Evolutionary conservation across 2,329 filamentous ascomycete species (phyloP), one percentile per base, ranked within the genome.

Genomic region (Trichoderma oligosporum): DNA sequence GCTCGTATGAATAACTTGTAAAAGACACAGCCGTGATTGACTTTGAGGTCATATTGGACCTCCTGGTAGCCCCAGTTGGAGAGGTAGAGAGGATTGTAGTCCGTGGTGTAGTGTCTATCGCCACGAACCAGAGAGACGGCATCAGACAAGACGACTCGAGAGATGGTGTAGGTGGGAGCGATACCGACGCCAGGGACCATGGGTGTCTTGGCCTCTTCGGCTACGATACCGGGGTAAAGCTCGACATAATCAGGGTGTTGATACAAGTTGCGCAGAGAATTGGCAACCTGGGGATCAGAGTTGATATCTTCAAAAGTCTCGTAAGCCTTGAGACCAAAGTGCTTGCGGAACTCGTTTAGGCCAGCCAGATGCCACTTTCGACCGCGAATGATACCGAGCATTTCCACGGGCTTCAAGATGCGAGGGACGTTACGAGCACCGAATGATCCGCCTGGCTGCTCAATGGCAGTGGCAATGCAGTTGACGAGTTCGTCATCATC

Each of bases 11-110:
- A 87, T 33, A 95, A 79, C 76, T 94, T 95, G 77, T 92, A 91
- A 72, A 93, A 89, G 11, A 91, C 83, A 63, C 87, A 91, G 45
- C 91, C 90, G 67, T 94, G 86, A 71, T 94, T 88, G 62, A 93
- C 73, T 58, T 81, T 83, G 20, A 85, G 73, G 63, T 95, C 88
- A 56, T 86, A 89, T 18, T 88, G 79, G 3, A 82, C 87, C 67
- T 91, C 87, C 55, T 84, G 83, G 74, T 83, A 93, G 18, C 90
- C 90, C 89, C 89, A 96, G 72, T 90, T 91, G 1, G 90, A 95
- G 45, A 95, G 73, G 63, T 85, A 83, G 7, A 83, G 81, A 0
- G 89, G 82, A 63, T 86, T 83, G 69, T 88, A 92, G 70, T 93
- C 89, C n/a, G 72, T 78, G 0, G 88, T 92, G 74, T 91, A 91